These are phyloP conservation scores for Aspergillus fijiensis DNA, from an alignment of 2,329 filamentous ascomycete species.

Conservation along the genomic window DNA sequence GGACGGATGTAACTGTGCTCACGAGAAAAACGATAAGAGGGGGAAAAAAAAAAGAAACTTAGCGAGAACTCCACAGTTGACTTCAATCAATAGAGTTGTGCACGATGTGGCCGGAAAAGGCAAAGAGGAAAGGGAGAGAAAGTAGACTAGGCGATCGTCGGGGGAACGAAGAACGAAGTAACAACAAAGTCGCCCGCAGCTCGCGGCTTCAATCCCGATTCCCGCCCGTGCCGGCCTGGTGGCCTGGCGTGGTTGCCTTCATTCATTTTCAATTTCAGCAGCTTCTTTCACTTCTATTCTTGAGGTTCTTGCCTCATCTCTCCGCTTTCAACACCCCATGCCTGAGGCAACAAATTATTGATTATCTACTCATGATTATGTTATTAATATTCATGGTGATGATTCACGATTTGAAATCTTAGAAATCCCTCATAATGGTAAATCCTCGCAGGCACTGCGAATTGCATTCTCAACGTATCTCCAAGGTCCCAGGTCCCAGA, in stretches of 20 bases:
- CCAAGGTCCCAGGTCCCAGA: too few species aligned
- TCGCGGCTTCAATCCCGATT: neutral
- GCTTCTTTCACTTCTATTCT: too few species aligned
- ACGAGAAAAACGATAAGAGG: neutral
- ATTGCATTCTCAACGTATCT: too few species aligned
- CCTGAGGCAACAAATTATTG: neutral
- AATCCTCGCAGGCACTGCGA: too few species aligned
- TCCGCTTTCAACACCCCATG: neutral
- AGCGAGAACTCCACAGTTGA: neutral
- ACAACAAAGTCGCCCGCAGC: too few species aligned
- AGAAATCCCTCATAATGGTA: too few species aligned
- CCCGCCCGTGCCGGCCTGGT: neutral
- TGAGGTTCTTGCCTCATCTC: neutral
- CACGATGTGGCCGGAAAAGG: neutral
- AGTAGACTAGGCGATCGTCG: neutral
- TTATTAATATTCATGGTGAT: neutral
- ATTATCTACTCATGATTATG: neutral
- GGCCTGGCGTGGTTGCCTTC: neutral
- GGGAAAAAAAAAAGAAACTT: neutral
- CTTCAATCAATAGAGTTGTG: neutral
- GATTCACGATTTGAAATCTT: too few species aligned
- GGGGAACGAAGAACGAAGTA: too few species aligned
- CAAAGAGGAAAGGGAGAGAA: neutral
- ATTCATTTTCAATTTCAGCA: too few species aligned
- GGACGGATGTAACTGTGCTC: neutral